phyloP scores from a whole-genome alignment of 805 yeast species.

The Metschnikowia bowlesiae region DNA sequence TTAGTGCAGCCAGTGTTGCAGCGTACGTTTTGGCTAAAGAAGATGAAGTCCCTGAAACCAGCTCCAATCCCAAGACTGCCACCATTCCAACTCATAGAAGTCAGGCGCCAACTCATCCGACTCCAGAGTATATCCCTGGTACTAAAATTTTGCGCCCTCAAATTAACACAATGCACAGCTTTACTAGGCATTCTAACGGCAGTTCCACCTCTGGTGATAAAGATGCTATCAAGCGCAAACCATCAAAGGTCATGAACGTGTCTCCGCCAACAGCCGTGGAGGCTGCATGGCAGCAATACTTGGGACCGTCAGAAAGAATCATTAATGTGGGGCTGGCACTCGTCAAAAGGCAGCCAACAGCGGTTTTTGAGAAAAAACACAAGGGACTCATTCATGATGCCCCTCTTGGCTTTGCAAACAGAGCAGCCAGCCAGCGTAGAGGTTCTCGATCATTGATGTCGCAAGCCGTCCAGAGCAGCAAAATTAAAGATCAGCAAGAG shows the following conservation, averaged over 20 bases:
- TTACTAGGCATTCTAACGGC: conserved; percentile 15
- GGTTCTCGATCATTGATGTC: conserved; percentile 26
- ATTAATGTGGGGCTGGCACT: conserved; percentile 19
- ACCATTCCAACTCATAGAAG: conserved; percentile 22
- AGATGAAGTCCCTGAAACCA: conserved; percentile 1
- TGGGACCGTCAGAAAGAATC: conserved; percentile 59
- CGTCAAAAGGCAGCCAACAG: conserved; percentile 43
- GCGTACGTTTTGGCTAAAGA: conserved; percentile 36
- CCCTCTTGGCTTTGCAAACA: conserved; percentile 43
- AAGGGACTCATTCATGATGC: conserved; percentile 57
- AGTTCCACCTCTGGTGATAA: conserved; percentile 12
- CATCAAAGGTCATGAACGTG: conserved; percentile 32
- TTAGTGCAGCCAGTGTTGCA: conserved; percentile 38
- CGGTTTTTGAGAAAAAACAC: conserved; percentile 50
- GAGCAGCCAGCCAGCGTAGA: conserved; percentile 15
- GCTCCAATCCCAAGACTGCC: conserved; percentile 4
- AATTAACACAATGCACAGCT: conserved; percentile 33
- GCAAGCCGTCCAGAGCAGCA: conserved; percentile 35
- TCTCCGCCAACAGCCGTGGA: conserved; percentile 52
- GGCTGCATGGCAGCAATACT: conserved; percentile 52
- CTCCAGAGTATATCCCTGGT: conserved; percentile 54
- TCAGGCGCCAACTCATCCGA: not conserved
- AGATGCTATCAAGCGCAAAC: conserved; percentile 14
- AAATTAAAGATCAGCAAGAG: conserved; percentile 12
- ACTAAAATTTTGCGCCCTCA: conserved; percentile 54